A percentile compares a stretch with the other conserved stretches of the same genome.
These are phyloP conservation scores for Schizosaccharomyces lindneri DNA, from an alignment of 805 yeast species.

Conservation along the genomic window DNA sequence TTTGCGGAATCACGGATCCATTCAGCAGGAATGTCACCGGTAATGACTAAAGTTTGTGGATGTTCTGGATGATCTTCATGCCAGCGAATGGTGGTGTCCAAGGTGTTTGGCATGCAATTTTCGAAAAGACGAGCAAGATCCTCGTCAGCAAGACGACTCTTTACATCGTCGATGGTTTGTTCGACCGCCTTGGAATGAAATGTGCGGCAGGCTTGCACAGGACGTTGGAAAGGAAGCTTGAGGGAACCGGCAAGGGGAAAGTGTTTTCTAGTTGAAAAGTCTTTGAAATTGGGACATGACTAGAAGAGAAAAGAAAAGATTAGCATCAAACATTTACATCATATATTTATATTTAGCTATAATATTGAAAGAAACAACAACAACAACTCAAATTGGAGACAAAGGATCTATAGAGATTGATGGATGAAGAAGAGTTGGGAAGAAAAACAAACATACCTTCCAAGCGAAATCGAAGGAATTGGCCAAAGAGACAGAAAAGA, in stretches of 20 bases:
- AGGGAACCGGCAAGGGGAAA: constrained; percentile 20
- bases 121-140: constrained; percentile 58
- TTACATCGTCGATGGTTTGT: constrained; percentile 27
- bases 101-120: constrained; percentile 64
- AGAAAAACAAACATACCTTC: too few species aligned
- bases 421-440: too few species aligned
- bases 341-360: too few species aligned
- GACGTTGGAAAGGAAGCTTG: constrained; percentile 50
- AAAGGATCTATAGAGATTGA: too few species aligned
- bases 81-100: constrained; percentile 71
- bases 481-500: too few species aligned
- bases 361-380: not conserved
- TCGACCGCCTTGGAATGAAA: constrained; percentile 43
- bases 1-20: constrained; percentile 78
- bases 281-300: not conserved
- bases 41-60: constrained; percentile 53
- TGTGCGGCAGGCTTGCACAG: constrained; percentile 46
- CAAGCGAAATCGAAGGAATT: too few species aligned
- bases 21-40: constrained; percentile 85
- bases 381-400: too few species aligned
- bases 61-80: constrained; percentile 17
- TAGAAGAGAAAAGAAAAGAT: not conserved
- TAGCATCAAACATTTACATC: too few species aligned
- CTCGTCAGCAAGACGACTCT: constrained; percentile 24
- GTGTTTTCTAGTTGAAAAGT: not conserved